Evolutionary conservation across 2,329 filamentous ascomycete species (phyloP), one percentile per base, ranked within the genome.

Genomic region (Penicillium sclerotiorum): DNA sequence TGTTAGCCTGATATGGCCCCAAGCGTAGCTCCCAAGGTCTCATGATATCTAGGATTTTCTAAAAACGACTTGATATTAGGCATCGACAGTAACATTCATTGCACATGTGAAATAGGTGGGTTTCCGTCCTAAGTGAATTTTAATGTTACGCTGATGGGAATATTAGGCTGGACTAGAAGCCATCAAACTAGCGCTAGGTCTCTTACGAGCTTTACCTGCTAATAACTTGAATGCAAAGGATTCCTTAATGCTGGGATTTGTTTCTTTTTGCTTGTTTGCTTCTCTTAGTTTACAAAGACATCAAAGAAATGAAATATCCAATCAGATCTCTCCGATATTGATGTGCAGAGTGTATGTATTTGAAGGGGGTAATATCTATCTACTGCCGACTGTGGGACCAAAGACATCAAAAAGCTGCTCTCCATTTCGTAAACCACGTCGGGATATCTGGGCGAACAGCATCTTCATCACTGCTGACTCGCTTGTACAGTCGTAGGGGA

Each of bases 301-400:
- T n/a, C n/a, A n/a, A n/a, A 36, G 18, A 36, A 8, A 45, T 45
- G 30, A 45, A 11, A 12, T 18, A 36, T 18, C 12, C n/a, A 27
- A 17, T 25, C 30, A 35, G n/a, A 15, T 17, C 8, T 20, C 11
- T 47, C 36, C 21, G 20, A 21, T 27, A 11, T 23, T 57, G 52
- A 57, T 57, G 55, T 61, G 60, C 57, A 62, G 53, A 51, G 57
- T 62, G 56, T 69, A 67, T 67, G 67, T n/a, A n/a, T n/a, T 69
- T 68, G 54, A 56, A 57, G 56, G 62, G 55, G 52, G 56, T 59
- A 47, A 38, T 56, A 56, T 69, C 65, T 68, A 70, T 70, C 66
- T 70, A 69, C 66, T 65, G 59, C 58, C 59, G 56, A 57, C 48
- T 59, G 49, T 51, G 49, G 46, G 49, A 53, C 50, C 47, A 56